Evolutionary conservation across 352 stramenopile species (phyloP).

Genomic region (Phytophthora parvispora): DNA sequence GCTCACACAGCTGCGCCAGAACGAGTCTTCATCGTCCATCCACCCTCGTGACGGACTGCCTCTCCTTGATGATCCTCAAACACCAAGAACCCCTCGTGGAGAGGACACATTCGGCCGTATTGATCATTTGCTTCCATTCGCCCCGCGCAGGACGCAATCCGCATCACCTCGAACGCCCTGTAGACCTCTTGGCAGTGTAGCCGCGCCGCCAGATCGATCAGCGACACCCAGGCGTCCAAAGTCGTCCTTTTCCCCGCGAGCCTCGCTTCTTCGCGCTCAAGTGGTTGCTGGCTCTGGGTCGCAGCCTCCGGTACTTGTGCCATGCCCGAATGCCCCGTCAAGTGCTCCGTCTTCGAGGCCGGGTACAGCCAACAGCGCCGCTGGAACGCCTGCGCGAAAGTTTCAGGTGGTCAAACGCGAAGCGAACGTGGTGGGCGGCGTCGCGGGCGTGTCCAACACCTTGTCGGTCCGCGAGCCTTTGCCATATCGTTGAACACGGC

Average conservation of each 20-base stretch:
- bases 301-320: neutral
- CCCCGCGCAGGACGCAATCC: conserved; percentile 20
- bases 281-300: neutral
- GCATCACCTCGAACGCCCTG: conserved; percentile 20
- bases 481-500: conserved; percentile 56
- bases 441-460: conserved; percentile 53
- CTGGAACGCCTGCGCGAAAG: conserved; percentile 30
- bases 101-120: neutral
- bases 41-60: conserved; percentile 11
- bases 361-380: conserved; percentile 12
- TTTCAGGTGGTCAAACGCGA: conserved; percentile 66
- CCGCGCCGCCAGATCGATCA: conserved; percentile 15
- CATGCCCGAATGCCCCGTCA: conserved; percentile 1
- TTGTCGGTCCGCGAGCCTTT: conserved; percentile 58
- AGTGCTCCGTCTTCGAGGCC: conserved; percentile 23
- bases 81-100: neutral
- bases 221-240: conserved; percentile 38
- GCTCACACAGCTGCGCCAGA: conserved; percentile 40
- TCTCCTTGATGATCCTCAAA: conserved; percentile 3
- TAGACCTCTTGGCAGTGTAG: conserved; percentile 1
- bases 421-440: conserved; percentile 31
- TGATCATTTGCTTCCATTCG: conserved; percentile 5
- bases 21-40: conserved; percentile 10
- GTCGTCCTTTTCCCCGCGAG: conserved; percentile 55
- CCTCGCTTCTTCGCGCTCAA: conserved; percentile 28